phyloP scores from a whole-genome alignment of 2,329 filamentous ascomycete species.

The Cercospora zeina region DNA sequence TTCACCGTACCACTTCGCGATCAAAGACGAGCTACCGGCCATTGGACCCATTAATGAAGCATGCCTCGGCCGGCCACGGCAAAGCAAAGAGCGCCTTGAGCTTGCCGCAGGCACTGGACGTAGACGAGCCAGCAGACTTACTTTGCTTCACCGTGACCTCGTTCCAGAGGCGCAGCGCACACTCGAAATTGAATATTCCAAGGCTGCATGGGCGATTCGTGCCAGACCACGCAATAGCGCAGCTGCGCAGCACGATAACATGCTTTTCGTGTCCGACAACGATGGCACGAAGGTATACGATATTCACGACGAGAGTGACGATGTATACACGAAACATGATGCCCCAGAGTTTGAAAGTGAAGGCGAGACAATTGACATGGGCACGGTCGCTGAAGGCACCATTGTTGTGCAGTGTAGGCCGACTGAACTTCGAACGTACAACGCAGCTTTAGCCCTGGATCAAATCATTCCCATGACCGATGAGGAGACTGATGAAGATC shows the following conservation, averaged over 20 bases:
- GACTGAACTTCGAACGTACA: slow-evolving; percentile 85
- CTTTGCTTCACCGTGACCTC: slow-evolving; percentile 75
- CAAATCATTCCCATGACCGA: slow-evolving; percentile 94
- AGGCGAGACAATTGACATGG: slow-evolving; percentile 81
- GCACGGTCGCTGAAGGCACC: slow-evolving; percentile 75
- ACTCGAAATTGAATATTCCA: slow-evolving; percentile 70
- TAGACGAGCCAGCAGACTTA: slow-evolving; percentile 67
- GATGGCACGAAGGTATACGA: slow-evolving; percentile 35
- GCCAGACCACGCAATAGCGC: slow-evolving; percentile 19
- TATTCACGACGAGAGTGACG: slow-evolving; percentile 22
- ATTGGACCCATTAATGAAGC: slow-evolving; percentile 78
- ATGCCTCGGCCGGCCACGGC: slow-evolving; percentile 61
- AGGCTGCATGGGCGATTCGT: slow-evolving; percentile 76
- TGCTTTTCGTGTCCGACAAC: slow-evolving; percentile 38
- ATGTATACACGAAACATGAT: slow-evolving; percentile 55
- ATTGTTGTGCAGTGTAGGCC: slow-evolving; percentile 85
- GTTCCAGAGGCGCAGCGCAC: slow-evolving; percentile 69
- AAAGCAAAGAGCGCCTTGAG: slow-evolving; percentile 48
- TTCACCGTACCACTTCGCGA: slow-evolving; percentile 64
- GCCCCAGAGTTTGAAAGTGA: slow-evolving; percentile 91
- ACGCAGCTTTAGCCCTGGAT: slow-evolving; percentile 83
- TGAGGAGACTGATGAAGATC: slow-evolving; percentile 80
- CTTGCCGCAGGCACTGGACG: slow-evolving; percentile 61
- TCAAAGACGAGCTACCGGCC: slow-evolving; percentile 75
- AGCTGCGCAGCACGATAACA: slow-evolving; percentile 28